Percentiles rank a stretch among this genome's conserved stretches.
These are phyloP conservation scores for Colletotrichum nymphaeae DNA, from an alignment of 2,329 filamentous ascomycete species.

Conservation along the genomic window DNA sequence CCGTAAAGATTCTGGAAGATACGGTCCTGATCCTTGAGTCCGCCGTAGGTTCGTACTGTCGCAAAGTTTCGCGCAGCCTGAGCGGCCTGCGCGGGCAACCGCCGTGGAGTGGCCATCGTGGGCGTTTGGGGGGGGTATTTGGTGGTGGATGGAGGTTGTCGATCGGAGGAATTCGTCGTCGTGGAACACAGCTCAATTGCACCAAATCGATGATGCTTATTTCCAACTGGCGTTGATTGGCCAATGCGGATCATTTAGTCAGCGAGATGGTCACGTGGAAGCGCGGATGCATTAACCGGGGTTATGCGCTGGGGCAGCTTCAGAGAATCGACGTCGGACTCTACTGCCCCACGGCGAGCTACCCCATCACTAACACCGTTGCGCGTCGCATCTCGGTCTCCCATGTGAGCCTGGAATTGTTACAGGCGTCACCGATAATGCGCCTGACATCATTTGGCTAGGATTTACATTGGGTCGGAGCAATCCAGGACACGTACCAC, in stretches of 20 bases:
- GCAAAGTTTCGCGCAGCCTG: constrained; percentile 65
- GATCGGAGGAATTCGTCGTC: constrained; percentile 38
- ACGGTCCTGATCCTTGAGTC: constrained; percentile 93
- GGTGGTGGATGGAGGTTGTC: constrained; percentile 44
- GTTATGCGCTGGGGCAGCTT: constrained; percentile 24
- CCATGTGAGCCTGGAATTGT: background rate
- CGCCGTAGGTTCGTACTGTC: constrained; percentile 84
- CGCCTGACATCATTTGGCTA: constrained; percentile 7
- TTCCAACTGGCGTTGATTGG: constrained; percentile 50
- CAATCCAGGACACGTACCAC: constrained; percentile 12
- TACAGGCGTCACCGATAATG: constrained; percentile 14
- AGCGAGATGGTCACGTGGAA: constrained; percentile 23
- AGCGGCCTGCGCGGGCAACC: constrained; percentile 40
- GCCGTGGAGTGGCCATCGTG: constrained; percentile 57
- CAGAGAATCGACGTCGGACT: background rate
- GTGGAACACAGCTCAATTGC: constrained; percentile 31
- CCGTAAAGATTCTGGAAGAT: constrained; percentile 99
- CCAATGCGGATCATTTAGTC: constrained; percentile 49
- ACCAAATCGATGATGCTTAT: constrained; percentile 35
- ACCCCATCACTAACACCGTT: constrained; percentile 12
- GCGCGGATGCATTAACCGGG: constrained; percentile 19
- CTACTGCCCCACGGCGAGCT: constrained; percentile 16
- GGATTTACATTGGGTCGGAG: constrained; percentile 16
- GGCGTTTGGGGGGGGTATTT: constrained; percentile 39
- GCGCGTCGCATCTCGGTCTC: constrained; percentile 4